Base-by-base conservation (phyloP, 2,329 filamentous ascomycete genomes). In the Hirsutella rhossiliensis region DNA sequence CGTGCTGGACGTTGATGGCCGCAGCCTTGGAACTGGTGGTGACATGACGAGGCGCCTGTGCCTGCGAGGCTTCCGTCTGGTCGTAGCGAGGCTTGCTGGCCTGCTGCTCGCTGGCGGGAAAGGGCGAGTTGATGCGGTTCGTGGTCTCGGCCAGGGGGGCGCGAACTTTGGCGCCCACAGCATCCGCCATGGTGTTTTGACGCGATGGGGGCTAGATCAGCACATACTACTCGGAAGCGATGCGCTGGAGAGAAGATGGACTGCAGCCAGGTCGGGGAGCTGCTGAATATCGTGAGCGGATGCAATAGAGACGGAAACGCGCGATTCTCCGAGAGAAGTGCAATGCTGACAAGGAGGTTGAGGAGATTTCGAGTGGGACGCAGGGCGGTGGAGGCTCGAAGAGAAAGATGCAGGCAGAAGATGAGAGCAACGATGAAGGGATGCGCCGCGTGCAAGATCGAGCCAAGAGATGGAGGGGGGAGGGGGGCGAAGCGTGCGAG, bases 131-230 rank as follows among this genome's bases (percentile, higher is more conserved):
- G 50, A 69, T 59, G 50, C 71, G 66, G 48, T 67, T 62, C 23
- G 63, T 66, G 19, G 69, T 68, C 55, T 75, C 72, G 30, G 62
- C 62, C 38, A 75, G 59, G 38, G 72, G 72, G 43, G 60, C 54
- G 45, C 66, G 65, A 47, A 48, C 43, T 43, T 52, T 56, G 47
- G 56, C 52, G 51, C 54, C 54, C 48, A 52, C 52, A 32, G 50
- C 49, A 40, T 65, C 62, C 43, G 63, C 54, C 53, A 56, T 56
- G 45, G 30, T 52, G 47, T 48, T 43, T 51, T 45, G 45, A 52
- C 47, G 32, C 47, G 45, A 42, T 45, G 43, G 42, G 43, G 50
- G 42, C 31, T 45, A 49, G 43, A 56, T 60, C 58, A 64, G 58
- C 53, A 58, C 62, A 64, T 64, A 59, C 54, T 64, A 59, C 46